A percentile compares a stretch with the other conserved stretches of the same genome.
phyloP scores from a whole-genome alignment of 2,329 filamentous ascomycete species.

The Samsoniella hepiali region DNA sequence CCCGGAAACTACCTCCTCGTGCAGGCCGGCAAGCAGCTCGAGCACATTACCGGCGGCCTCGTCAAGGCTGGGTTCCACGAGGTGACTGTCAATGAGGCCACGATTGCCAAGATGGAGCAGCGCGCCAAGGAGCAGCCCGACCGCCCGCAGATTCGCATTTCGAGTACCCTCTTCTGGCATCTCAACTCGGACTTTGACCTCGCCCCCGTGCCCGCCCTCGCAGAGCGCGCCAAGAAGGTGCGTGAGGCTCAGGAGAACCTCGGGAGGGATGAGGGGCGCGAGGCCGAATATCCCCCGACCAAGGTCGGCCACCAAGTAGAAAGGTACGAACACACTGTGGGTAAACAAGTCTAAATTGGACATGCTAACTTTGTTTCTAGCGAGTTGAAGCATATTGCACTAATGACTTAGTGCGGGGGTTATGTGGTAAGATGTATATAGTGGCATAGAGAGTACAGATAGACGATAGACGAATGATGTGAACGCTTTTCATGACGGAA shows the following conservation, averaged over 20 bases:
- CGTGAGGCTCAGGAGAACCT: constrained; percentile 45
- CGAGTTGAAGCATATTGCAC: constrained; percentile 52
- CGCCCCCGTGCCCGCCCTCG: constrained; percentile 47
- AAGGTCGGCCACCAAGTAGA: constrained; percentile 60
- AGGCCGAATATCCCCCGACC: constrained; percentile 47
- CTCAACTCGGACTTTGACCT: constrained; percentile 56
- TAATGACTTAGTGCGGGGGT: constrained; percentile 37
- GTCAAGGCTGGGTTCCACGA: constrained; percentile 62
- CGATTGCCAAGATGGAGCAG: constrained; percentile 44
- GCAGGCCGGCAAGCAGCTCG: constrained; percentile 61
- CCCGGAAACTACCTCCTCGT: constrained; percentile 56
- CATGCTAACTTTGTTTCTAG: constrained; percentile 26
- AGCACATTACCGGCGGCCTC: constrained; percentile 58
- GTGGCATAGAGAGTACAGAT: no score
- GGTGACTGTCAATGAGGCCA: constrained; percentile 55
- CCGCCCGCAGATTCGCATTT: constrained; percentile 54
- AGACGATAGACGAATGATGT: neutral
- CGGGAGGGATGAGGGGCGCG: constrained; percentile 53
- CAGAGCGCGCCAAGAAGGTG: constrained; percentile 42
- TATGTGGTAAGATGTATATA: neutral
- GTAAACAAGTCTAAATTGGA: neutral
- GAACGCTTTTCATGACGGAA: neutral
- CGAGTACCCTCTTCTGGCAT: constrained; percentile 61
- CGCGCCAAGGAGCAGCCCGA: constrained; percentile 42
- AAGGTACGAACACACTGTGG: constrained; percentile 34